These are phyloP conservation scores for Magnaporthiopsis incrustans DNA, from an alignment of 2,329 filamentous ascomycete species.

Conservation along the genomic window DNA sequence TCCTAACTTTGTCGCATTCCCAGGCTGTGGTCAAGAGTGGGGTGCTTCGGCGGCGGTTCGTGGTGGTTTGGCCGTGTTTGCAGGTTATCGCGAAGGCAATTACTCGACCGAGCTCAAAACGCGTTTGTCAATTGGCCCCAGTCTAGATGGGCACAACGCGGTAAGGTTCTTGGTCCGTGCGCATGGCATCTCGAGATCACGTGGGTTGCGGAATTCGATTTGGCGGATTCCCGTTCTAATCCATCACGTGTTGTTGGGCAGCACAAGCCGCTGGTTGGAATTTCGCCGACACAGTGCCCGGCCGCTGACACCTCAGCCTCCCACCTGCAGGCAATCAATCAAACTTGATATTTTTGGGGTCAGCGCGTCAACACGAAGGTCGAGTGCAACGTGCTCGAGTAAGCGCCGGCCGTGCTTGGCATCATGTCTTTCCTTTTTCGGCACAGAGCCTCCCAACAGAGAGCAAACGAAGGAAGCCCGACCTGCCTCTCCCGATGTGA, in stretches of 20 bases:
- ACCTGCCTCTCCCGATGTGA: neutral
- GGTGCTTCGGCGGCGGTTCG: neutral
- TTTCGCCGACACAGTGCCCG: neutral
- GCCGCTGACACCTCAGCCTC: neutral
- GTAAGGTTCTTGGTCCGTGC: neutral
- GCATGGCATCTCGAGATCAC: neutral
- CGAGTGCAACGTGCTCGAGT: neutral
- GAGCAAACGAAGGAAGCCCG: neutral
- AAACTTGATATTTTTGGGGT: neutral
- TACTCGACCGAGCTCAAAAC: neutral
- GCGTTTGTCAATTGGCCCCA: neutral
- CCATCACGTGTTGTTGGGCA: no score
- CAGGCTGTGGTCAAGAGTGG: neutral
- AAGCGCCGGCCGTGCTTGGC: neutral
- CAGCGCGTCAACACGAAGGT: neutral
- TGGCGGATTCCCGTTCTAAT: no score
- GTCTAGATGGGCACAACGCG: neutral
- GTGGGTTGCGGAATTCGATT: neutral
- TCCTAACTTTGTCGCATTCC: slow-evolving; percentile 3
- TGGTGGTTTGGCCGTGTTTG: neutral
- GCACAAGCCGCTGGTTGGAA: neutral
- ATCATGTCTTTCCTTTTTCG: neutral
- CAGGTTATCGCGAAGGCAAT: neutral
- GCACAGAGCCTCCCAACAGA: neutral
- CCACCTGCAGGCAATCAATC: neutral